phyloP scores from a whole-genome alignment of 2,329 filamentous ascomycete genomes.

The Grosmannia serpens region DNA sequence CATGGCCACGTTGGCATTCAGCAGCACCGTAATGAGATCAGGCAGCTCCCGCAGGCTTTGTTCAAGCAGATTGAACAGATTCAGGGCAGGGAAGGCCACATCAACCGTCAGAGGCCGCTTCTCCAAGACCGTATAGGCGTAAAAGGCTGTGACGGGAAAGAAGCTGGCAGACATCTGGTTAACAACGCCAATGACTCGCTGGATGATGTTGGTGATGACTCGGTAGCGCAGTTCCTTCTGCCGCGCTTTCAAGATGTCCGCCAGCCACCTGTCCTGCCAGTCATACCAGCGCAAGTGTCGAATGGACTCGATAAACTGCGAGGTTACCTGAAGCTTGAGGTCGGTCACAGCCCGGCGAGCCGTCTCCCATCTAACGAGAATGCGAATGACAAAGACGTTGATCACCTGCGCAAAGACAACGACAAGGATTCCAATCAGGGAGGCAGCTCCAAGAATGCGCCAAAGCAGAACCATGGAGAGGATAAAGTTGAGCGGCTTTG shows the following conservation, averaged over 20 bases:
- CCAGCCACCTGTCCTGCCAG: slow-evolving; percentile 68
- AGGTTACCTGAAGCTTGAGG: slow-evolving; percentile 64
- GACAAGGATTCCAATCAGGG: slow-evolving; percentile 60
- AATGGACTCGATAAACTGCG: slow-evolving; percentile 79
- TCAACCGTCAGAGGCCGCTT: slow-evolving; percentile 61
- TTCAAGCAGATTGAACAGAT: slow-evolving; percentile 69
- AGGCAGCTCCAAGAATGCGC: slow-evolving; percentile 69
- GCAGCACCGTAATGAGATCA: slow-evolving; percentile 58
- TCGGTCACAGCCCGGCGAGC: slow-evolving; percentile 65
- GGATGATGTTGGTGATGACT: slow-evolving; percentile 52
- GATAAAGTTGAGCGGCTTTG: slow-evolving; percentile 64
- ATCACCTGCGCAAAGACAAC: slow-evolving; percentile 56
- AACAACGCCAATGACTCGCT: slow-evolving; percentile 51
- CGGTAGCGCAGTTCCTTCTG: slow-evolving; percentile 55
- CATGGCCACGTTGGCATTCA: slow-evolving; percentile 77
- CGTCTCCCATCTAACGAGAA: slow-evolving; percentile 57
- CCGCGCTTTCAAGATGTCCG: slow-evolving; percentile 55
- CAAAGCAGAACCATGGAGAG: slow-evolving; percentile 65
- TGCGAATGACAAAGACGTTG: slow-evolving; percentile 56
- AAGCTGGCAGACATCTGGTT: slow-evolving; percentile 62
- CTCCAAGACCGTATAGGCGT: slow-evolving; percentile 64
- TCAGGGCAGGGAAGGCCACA: slow-evolving; percentile 75
- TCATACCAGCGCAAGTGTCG: slow-evolving; percentile 72
- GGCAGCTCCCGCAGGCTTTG: slow-evolving; percentile 64
- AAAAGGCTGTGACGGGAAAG: slow-evolving; percentile 73